These are phyloP conservation scores for Kodamaea restingae DNA, from an alignment of 805 yeast genomes.

Conservation along the genomic window DNA sequence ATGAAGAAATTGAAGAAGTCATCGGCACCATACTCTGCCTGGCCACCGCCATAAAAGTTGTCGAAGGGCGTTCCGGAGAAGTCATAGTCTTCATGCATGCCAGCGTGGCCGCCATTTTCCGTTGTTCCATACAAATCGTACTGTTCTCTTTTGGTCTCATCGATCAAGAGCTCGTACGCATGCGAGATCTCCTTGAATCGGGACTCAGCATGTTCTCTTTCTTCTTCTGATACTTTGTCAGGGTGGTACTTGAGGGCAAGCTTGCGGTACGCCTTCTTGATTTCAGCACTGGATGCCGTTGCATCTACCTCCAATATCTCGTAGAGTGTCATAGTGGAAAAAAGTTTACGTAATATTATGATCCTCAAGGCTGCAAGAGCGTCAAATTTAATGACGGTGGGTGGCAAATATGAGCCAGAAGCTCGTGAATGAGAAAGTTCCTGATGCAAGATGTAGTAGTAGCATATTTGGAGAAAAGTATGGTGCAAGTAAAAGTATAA, in stretches of 20 bases:
- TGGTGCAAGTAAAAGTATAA: too few species aligned
- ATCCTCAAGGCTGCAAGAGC: too few species aligned
- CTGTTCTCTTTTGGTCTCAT: conserved; percentile 55
- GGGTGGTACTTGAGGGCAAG: conserved; percentile 85
- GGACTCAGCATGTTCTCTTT: conserved; percentile 65
- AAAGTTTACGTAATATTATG: too few species aligned
- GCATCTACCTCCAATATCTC: conserved; percentile 65
- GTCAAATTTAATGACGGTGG: not conserved
- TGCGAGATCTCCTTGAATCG: conserved; percentile 78
- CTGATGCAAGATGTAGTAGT: too few species aligned
- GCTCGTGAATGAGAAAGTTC: too few species aligned
- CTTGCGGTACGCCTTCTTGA: conserved; percentile 79
- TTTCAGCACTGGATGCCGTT: conserved; percentile 65
- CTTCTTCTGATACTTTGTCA: conserved; percentile 71
- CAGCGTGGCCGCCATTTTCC: conserved; percentile 13
- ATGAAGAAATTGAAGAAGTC: conserved; percentile 73
- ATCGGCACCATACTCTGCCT: conserved; percentile 53
- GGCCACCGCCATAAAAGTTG: conserved; percentile 20
- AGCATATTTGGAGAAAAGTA: too few species aligned
- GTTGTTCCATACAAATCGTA: conserved; percentile 56
- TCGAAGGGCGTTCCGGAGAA: conserved; percentile 36
- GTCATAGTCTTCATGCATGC: conserved; percentile 13
- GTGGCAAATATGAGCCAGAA: too few species aligned
- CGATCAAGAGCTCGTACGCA: conserved; percentile 81
- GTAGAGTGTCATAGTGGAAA: conserved; percentile 39